Evolutionary conservation across 2,329 filamentous ascomycete genomes (phyloP).

Genomic region (Penicillium sumatraense): DNA sequence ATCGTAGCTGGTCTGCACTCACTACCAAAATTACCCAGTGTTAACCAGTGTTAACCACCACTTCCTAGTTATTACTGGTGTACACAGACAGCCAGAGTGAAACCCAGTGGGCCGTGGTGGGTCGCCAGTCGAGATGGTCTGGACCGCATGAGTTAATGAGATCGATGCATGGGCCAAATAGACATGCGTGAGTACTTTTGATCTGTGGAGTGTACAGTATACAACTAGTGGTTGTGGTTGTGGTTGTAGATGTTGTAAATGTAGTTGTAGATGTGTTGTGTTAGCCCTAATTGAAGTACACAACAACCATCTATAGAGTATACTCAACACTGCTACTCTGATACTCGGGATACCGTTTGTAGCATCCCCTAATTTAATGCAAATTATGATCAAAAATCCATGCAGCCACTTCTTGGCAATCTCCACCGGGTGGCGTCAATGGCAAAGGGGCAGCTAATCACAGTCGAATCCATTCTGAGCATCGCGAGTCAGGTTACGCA

Average conservation of each 20-base stretch:
- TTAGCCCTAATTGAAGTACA: not conserved
- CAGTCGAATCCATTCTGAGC: not conserved
- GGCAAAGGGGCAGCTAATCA: slow-evolving; percentile 3
- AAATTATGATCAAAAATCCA: not conserved
- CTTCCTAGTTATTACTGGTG: too few relatives aligned
- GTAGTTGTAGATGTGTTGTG: too few relatives aligned
- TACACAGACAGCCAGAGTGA: slow-evolving; percentile 2
- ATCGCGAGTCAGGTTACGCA: not conserved
- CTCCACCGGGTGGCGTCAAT: slow-evolving; percentile 17
- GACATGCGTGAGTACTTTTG: too few relatives aligned
- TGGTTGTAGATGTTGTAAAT: too few relatives aligned
- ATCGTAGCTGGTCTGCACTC: too few relatives aligned
- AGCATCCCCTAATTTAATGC: not conserved
- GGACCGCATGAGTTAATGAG: not conserved
- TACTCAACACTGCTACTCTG: not conserved
- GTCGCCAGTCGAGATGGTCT: slow-evolving; percentile 4
- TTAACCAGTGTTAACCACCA: not conserved
- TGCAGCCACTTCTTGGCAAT: slow-evolving; percentile 4
- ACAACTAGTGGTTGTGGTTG: too few relatives aligned
- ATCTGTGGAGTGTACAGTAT: too few relatives aligned
- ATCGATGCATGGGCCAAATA: too few relatives aligned
- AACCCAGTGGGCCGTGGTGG: slow-evolving; percentile 20
- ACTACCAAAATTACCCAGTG: not conserved
- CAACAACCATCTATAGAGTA: too few relatives aligned
- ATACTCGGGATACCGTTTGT: not conserved